These are phyloP conservation scores for Cryptosporidium tyzzeri DNA, from an alignment of 169 alveolate species.

Conservation along the genomic window DNA sequence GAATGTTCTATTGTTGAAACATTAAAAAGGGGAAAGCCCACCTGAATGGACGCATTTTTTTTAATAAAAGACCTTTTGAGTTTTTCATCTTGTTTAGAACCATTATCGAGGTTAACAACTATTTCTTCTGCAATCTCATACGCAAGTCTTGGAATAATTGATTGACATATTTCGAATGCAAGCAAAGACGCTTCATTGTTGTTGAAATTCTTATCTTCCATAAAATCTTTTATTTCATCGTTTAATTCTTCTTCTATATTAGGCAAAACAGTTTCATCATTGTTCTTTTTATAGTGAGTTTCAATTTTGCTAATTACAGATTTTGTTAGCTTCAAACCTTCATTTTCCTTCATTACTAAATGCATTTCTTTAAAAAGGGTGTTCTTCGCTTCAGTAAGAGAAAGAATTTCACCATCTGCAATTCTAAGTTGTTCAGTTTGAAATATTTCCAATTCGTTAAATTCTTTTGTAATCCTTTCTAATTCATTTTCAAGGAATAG, in stretches of 20 bases:
- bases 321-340: conserved; percentile 44
- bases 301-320: conserved; percentile 56
- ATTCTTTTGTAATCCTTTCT: conserved; percentile 52
- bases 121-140: conserved; percentile 74
- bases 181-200: neutral
- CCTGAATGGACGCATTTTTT: conserved; percentile 55
- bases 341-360: conserved; percentile 49
- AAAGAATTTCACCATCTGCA: conserved; percentile 47
- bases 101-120: conserved; percentile 5
- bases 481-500: conserved; percentile 58
- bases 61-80: conserved; percentile 2
- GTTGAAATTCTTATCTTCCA: conserved; percentile 1
- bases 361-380: conserved; percentile 55
- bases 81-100: neutral
- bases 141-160: conserved; percentile 66
- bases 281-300: conserved; percentile 25
- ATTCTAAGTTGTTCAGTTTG: conserved; percentile 72
- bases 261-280: conserved; percentile 47
- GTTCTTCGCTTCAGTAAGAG: conserved; percentile 58
- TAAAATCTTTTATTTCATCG: conserved; percentile 5
- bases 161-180: conserved; percentile 55
- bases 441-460: conserved; percentile 48
- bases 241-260: conserved; percentile 33
- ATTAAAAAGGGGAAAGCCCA: conserved; percentile 35
- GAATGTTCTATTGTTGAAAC: conserved; percentile 5